These are phyloP conservation scores for Erodium maritimum DNA, from an alignment of 345 rosid species.

Conservation along the genomic window DNA sequence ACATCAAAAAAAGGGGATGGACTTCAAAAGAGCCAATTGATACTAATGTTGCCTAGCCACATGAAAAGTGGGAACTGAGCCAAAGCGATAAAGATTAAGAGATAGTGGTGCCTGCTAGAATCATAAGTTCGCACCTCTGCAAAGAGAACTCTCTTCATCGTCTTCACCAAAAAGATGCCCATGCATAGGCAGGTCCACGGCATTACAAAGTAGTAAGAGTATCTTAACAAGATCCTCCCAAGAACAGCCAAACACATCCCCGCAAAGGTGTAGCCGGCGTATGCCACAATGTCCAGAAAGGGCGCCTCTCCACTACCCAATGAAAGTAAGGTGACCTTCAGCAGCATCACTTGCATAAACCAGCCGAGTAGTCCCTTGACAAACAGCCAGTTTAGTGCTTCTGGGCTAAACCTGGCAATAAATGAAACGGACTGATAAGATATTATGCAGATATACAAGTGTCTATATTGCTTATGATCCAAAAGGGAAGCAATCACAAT, in stretches of 20 bases:
- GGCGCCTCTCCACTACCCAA: slow-evolving; percentile 91
- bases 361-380: slow-evolving; percentile 86
- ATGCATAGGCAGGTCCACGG: slow-evolving; percentile 76
- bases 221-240: slow-evolving; percentile 59
- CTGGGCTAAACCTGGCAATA: slow-evolving; percentile 68
- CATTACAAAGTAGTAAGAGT: slow-evolving; percentile 66
- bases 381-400: slow-evolving; percentile 81
- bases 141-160: slow-evolving; percentile 89
- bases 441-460: not conserved
- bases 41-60: slow-evolving; percentile 90
- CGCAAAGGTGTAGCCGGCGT: slow-evolving; percentile 72
- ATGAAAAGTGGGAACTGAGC: slow-evolving; percentile 77
- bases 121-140: slow-evolving; percentile 81
- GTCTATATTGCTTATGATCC: too few species aligned
- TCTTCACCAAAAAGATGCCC: slow-evolving; percentile 87
- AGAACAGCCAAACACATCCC: slow-evolving; percentile 68
- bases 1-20: slow-evolving; percentile 9
- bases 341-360: slow-evolving; percentile 70
- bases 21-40: slow-evolving; percentile 69
- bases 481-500: not conserved
- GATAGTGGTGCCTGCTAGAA: slow-evolving; percentile 83
- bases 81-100: slow-evolving; percentile 73
- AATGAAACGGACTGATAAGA: not conserved
- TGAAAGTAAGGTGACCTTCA: slow-evolving; percentile 68
- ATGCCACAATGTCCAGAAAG: slow-evolving; percentile 73